A percentile compares a stretch with the other conserved stretches of the same genome.
These are phyloP conservation scores for Fusarium sp. DNA, from an alignment of 2,329 filamentous ascomycete genomes.

Conservation along the genomic window DNA sequence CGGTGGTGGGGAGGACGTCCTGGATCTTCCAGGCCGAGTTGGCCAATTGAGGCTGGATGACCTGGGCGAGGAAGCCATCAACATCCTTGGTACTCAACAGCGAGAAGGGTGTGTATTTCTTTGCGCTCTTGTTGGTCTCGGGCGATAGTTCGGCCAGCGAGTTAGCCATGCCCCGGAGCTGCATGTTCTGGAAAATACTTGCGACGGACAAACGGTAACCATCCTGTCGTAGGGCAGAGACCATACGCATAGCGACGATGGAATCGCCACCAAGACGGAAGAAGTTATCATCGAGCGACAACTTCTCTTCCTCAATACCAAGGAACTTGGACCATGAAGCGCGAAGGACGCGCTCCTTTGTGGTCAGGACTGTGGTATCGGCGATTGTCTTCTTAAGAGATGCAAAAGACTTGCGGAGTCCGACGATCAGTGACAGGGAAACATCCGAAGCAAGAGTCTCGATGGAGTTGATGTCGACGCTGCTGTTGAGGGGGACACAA, in stretches of 20 bases:
- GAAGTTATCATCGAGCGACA: conserved; percentile 42
- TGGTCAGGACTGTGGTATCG: conserved; percentile 27
- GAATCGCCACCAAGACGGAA: conserved; percentile 43
- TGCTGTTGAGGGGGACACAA: conserved; percentile 22
- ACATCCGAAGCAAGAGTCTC: neutral
- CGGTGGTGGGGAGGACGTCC: conserved; percentile 36
- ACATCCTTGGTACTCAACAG: conserved; percentile 25
- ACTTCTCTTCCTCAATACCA: conserved; percentile 30
- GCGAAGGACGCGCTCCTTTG: conserved; percentile 31
- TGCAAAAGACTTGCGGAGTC: conserved; percentile 27
- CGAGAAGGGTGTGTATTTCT: conserved; percentile 36
- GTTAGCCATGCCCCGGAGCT: conserved; percentile 38
- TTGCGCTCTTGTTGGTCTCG: neutral
- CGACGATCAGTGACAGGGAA: conserved; percentile 22
- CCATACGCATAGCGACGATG: conserved; percentile 42
- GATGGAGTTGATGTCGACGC: conserved; percentile 1
- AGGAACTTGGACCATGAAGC: conserved; percentile 37
- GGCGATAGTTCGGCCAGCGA: conserved; percentile 18
- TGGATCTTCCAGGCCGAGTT: conserved; percentile 35
- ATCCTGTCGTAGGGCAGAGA: conserved; percentile 36
- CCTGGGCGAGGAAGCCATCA: conserved; percentile 24
- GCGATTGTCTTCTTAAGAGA: conserved; percentile 24
- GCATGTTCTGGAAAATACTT: conserved; percentile 43
- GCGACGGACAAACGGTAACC: conserved; percentile 41
- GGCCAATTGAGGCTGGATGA: conserved; percentile 25